Percentiles rank a stretch among this genome's conserved stretches.
Conservation (phyloP, 2,329 filamentous ascomycete genomes). For the Boeremia lycopersici region DNA sequence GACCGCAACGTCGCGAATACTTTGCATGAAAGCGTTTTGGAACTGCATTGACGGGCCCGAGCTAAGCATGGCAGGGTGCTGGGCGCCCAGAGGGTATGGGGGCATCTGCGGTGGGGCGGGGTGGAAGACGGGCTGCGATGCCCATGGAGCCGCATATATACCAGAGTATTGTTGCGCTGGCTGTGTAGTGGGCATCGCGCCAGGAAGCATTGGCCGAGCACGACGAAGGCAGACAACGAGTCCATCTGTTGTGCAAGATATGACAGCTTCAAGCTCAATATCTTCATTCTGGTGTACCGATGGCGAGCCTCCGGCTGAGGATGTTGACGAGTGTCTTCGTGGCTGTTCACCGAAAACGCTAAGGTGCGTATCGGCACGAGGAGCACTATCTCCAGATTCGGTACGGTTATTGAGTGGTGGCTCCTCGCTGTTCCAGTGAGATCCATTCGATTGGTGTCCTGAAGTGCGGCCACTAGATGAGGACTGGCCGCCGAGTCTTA, state of each 20-base stretch:
- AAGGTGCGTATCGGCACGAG: constrained; percentile 44
- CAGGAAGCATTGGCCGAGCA: constrained; percentile 72
- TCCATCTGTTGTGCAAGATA: constrained; percentile 88
- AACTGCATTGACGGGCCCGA: constrained; percentile 50
- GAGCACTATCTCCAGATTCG: constrained; percentile 56
- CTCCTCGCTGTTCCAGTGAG: constrained; percentile 26
- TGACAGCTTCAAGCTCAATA: constrained; percentile 84
- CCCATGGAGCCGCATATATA: constrained; percentile 82
- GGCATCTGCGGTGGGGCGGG: constrained; percentile 48
- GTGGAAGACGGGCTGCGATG: constrained; percentile 64
- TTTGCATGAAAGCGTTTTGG: constrained; percentile 71
- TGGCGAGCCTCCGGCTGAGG: constrained; percentile 29
- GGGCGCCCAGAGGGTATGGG: constrained; percentile 44
- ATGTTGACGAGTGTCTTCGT: constrained; percentile 36
- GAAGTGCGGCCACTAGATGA: constrained; percentile 8
- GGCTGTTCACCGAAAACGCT: constrained; percentile 35
- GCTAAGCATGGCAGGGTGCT: constrained; percentile 53
- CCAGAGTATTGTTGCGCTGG: constrained; percentile 51
- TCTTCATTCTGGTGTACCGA: constrained; percentile 45
- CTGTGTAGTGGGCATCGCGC: constrained; percentile 27
- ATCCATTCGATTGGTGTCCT: constrained; percentile 19
- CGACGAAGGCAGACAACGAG: constrained; percentile 80
- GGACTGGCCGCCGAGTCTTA: constrained; percentile 3
- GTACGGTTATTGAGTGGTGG: constrained; percentile 39
- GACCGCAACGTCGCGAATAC: constrained; percentile 83